Evolutionary conservation across 768 basidiomycete species (phyloP).

Genomic region (Serendipita sp.): DNA sequence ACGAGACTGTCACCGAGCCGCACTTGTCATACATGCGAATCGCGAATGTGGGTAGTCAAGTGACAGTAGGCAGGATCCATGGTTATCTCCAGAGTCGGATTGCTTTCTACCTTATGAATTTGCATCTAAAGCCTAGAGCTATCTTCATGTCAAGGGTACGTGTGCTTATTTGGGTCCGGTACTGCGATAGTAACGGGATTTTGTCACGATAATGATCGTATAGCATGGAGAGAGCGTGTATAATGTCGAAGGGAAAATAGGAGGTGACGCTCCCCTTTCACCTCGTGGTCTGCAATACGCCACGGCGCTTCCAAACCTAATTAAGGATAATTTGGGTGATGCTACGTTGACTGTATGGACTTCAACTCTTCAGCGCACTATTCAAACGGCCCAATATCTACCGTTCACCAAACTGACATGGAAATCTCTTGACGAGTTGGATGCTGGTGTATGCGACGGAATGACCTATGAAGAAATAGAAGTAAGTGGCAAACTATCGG

Average conservation of each 20-base stretch:
- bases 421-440: slow-evolving; percentile 96
- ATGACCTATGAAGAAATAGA: slow-evolving; percentile 99
- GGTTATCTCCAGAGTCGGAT: slow-evolving; percentile 95
- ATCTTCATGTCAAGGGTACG: slow-evolving; percentile 91
- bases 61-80: slow-evolving; percentile 71
- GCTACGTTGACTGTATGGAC: slow-evolving; percentile 93
- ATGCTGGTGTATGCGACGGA: slow-evolving; percentile 97
- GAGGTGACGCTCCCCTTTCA: slow-evolving; percentile 87
- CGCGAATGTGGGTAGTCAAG: slow-evolving; percentile 82
- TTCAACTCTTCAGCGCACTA: slow-evolving; percentile 86
- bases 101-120: slow-evolving; percentile 95
- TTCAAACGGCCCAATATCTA: slow-evolving; percentile 71
- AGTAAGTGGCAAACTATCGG: slow-evolving; percentile 26
- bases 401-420: slow-evolving; percentile 88
- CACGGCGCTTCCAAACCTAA: slow-evolving; percentile 64
- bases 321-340: slow-evolving; percentile 82
- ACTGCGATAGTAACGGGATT: slow-evolving; percentile 4
- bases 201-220: background rate
- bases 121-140: slow-evolving; percentile 89
- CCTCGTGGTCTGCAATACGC: slow-evolving; percentile 75
- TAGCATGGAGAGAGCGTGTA: slow-evolving; percentile 97
- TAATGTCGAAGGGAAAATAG: slow-evolving; percentile 93
- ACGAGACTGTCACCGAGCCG: slow-evolving; percentile 87
- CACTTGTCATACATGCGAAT: slow-evolving; percentile 83
- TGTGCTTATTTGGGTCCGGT: slow-evolving; percentile 7